phyloP scores from a whole-genome alignment of 2,329 filamentous ascomycete genomes.

The Ilyonectria sp. region DNA sequence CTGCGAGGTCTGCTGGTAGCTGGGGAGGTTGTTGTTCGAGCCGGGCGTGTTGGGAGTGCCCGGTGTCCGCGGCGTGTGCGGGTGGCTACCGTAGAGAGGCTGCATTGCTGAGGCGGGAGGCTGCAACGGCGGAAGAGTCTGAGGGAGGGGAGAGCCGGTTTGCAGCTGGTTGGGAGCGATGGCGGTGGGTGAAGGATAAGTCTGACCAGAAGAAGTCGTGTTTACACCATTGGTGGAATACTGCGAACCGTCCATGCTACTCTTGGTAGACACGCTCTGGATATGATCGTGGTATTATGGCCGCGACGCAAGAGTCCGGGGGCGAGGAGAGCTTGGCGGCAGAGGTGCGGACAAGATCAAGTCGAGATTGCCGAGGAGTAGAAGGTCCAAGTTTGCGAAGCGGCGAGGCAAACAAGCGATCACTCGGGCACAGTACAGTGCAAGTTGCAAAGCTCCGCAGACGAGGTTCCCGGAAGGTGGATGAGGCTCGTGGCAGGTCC shows the following conservation, averaged over 20 bases:
- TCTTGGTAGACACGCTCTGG: constrained; percentile 54
- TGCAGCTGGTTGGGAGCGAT: constrained; percentile 68
- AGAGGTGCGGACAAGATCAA: constrained; percentile 43
- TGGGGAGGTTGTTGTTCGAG: constrained; percentile 66
- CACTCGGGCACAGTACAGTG: constrained; percentile 39
- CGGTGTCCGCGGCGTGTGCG: constrained; percentile 74
- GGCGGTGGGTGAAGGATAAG: constrained; percentile 67
- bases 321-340: constrained; percentile 42
- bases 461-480: constrained; percentile 54
- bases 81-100: constrained; percentile 69
- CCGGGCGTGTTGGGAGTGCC: constrained; percentile 75
- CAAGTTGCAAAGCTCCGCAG: constrained; percentile 48
- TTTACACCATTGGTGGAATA: constrained; percentile 71
- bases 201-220: constrained; percentile 64
- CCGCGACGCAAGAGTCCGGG: constrained; percentile 44
- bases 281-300: constrained; percentile 43
- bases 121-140: constrained; percentile 71
- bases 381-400: constrained; percentile 35
- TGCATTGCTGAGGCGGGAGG: constrained; percentile 61
- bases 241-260: constrained; percentile 69
- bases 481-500: constrained; percentile 58
- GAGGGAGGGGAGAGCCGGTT: constrained; percentile 62
- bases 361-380: constrained; percentile 44
- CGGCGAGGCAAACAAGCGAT: constrained; percentile 42
- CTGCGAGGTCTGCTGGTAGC: constrained; percentile 68